phyloP scores from a whole-genome alignment of 208 protist genomes.

The Tritrichomonas foetus region DNA sequence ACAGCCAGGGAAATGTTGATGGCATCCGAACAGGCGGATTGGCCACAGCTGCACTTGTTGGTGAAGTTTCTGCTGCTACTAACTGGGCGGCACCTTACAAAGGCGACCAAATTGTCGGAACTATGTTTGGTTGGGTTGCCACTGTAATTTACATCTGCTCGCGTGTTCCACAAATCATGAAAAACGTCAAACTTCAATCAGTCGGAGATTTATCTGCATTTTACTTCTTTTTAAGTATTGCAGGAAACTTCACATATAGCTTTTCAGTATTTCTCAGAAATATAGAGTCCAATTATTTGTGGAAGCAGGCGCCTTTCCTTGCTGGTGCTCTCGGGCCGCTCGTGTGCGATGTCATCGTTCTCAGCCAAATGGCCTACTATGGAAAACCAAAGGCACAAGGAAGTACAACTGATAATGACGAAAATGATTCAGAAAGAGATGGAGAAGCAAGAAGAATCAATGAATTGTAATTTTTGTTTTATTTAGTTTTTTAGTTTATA shows the following conservation, averaged over 20 bases:
- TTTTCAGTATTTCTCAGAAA: background rate
- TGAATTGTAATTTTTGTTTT: background rate
- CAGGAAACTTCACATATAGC: background rate
- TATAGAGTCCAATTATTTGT: background rate
- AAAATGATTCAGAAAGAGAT: background rate
- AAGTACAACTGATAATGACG: background rate
- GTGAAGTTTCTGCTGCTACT: background rate
- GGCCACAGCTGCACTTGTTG: background rate
- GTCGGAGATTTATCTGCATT: background rate
- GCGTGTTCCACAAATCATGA: background rate
- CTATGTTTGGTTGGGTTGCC: background rate
- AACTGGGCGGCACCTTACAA: background rate
- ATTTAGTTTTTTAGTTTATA: background rate
- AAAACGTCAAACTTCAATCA: background rate
- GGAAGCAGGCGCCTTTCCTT: background rate
- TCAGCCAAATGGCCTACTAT: background rate
- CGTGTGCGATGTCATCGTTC: background rate
- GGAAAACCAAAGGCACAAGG: background rate
- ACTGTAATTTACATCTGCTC: background rate
- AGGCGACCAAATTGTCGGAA: background rate
- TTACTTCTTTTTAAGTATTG: background rate
- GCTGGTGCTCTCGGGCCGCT: background rate
- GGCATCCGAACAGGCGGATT: background rate
- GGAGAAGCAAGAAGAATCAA: background rate
- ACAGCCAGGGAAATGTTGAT: background rate